Conservation (phyloP, 805 yeast species). For the Kodamaea sagamina region DNA sequence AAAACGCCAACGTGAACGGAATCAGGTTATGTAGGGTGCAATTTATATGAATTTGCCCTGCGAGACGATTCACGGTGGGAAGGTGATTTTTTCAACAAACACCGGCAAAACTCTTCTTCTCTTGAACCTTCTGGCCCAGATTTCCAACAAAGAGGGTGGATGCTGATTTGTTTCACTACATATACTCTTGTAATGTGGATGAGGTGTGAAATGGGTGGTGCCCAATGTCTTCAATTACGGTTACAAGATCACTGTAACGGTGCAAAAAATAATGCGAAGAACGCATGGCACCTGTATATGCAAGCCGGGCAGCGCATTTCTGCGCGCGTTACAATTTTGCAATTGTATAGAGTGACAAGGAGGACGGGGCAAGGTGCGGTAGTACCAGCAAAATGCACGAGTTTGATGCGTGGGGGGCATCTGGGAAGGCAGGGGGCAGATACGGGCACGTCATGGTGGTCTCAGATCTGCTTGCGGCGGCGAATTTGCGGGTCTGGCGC, state of each 20-base stretch:
- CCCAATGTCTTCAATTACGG: slow-evolving; percentile 5
- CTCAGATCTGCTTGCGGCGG: too few species aligned
- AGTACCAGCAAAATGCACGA: too few species aligned
- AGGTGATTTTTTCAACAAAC: slow-evolving; percentile 1
- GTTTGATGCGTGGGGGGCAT: too few species aligned
- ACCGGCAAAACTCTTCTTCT: slow-evolving; percentile 5
- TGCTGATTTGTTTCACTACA: slow-evolving; percentile 5
- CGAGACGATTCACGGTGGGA: neutral
- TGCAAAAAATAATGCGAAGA: neutral
- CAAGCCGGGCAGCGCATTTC: slow-evolving; percentile 1
- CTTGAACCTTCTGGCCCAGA: neutral
- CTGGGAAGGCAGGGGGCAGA: too few species aligned
- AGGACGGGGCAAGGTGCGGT: too few species aligned
- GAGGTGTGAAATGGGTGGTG: slow-evolving; percentile 1
- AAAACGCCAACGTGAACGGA: slow-evolving; percentile 5
- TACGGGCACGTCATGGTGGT: too few species aligned
- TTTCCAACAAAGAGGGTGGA: slow-evolving; percentile 7
- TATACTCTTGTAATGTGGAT: slow-evolving; percentile 5
- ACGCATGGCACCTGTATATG: slow-evolving; percentile 1
- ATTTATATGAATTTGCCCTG: slow-evolving; percentile 3
- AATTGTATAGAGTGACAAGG: too few species aligned
- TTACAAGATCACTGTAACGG: slow-evolving; percentile 5
- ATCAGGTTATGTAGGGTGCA: slow-evolving; percentile 7
- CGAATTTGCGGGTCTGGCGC: too few species aligned
- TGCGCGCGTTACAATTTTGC: too few species aligned